phyloP scores from a whole-genome alignment of 495 filamentous ascomycete genomes.

The Collariella sp. region DNA sequence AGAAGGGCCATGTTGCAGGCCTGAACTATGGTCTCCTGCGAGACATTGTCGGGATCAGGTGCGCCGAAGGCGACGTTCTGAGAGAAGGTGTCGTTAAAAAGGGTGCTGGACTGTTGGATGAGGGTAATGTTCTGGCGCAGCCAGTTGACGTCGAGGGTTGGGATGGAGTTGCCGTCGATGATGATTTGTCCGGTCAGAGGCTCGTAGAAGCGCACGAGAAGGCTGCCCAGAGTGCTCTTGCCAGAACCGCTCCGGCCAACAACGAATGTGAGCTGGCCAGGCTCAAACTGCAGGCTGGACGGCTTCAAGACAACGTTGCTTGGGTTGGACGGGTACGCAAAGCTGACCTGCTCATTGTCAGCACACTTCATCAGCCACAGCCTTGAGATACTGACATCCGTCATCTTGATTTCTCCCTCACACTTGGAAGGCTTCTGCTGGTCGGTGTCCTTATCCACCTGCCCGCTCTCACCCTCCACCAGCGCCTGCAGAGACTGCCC shows the following conservation, averaged over 20 bases:
- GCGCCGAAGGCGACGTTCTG: constrained; percentile 75
- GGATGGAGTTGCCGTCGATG: constrained; percentile 58
- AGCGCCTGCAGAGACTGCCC: constrained; percentile 50
- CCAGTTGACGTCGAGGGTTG: constrained; percentile 59
- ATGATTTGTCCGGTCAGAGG: constrained; percentile 56
- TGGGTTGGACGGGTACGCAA: constrained; percentile 73
- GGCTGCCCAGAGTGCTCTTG: constrained; percentile 80
- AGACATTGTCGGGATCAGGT: constrained; percentile 39
- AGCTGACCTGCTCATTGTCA: constrained; percentile 52
- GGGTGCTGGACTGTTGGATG: constrained; percentile 70
- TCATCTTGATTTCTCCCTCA: constrained; percentile 60
- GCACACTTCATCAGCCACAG: not conserved
- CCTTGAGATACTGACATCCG: constrained; percentile 46
- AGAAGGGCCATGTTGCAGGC: constrained; percentile 62
- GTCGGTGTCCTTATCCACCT: constrained; percentile 21
- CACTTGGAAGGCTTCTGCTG: constrained; percentile 29
- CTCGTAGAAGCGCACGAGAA: constrained; percentile 70
- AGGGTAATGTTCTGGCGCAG: constrained; percentile 71
- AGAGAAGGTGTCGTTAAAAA: constrained; percentile 78
- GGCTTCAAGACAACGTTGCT: constrained; percentile 50
- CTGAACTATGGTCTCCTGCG: constrained; percentile 46
- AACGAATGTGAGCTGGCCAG: constrained; percentile 69
- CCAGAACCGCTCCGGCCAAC: constrained; percentile 85
- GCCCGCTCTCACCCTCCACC: constrained; percentile 10
- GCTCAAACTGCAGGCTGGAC: constrained; percentile 56